Evolutionary conservation across 768 basidiomycete genomes (phyloP), one percentile per base, ranked within the genome.

Genomic region (Tremella mesenterica): DNA sequence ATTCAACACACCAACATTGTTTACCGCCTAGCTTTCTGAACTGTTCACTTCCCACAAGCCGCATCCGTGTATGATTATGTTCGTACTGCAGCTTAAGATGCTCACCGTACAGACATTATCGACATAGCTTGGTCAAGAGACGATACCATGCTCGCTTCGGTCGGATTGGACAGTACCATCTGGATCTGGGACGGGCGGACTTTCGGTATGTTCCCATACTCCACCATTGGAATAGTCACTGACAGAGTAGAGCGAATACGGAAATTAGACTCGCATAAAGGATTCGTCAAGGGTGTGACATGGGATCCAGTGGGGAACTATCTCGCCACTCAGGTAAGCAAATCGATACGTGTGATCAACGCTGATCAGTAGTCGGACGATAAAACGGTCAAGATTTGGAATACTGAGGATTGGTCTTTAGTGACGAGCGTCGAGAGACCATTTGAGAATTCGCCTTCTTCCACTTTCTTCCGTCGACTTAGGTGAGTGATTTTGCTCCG

Each of bases 261-360:
- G 33, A 88, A 85, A 71, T 80, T 99, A 5, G 86, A 88, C 54
- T 82, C 82, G 53, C 95, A 97, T 67, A 84, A 88, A 65, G 93
- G 91, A 2, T 96, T 96, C 72, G 92, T 99, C 64, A 97, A 99
- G 74, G 95, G 95, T 54, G 88, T 99, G 46, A 92, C 89, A 68
- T 99, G 93, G 84, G 95, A 99, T 75, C 95, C 95, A 3, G 93
- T 92, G 2, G 95, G 95, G 43, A 87, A 96, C 74, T 96, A 85
- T 69, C 82, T 99, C 57, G 93, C 95, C n/a, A 96, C 93, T 36
- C 77, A 77, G 64, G 77, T 76, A 14, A 43, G 71, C 31, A 13
- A 12, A 26, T 27, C 41, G 16, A 14, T 10, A 23, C 14, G 12
- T 4, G 18, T 12, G 26, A 30, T 13, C n/a, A 31, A 14, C 16